These are phyloP conservation scores for Sphaerulina musiva DNA, from an alignment of 2,329 filamentous ascomycete genomes.

Conservation along the genomic window DNA sequence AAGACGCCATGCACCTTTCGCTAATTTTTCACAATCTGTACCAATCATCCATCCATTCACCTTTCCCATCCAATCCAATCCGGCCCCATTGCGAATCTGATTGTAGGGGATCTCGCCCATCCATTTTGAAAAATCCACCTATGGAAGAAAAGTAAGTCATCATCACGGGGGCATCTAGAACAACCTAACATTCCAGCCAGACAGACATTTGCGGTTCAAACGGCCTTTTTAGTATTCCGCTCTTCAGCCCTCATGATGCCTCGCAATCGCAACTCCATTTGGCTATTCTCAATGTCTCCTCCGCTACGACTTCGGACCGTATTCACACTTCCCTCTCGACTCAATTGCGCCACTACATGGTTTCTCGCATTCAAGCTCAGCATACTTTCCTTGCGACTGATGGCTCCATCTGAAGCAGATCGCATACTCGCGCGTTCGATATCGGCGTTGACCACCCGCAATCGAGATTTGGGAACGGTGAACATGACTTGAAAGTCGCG, in stretches of 20 bases:
- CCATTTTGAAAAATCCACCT: too few relatives aligned
- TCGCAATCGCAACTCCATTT: conserved; percentile 5
- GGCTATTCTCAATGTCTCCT: conserved; percentile 7
- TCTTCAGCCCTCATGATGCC: not conserved
- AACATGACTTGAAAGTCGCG: conserved; percentile 64
- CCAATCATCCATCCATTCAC: not conserved
- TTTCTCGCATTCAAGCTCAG: not conserved
- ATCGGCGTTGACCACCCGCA: conserved; percentile 85
- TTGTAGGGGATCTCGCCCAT: too few relatives aligned
- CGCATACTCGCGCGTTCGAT: conserved; percentile 37
- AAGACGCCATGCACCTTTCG: not conserved
- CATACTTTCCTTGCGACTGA: conserved; percentile 20
- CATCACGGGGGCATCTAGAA: not conserved
- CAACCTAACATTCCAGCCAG: not conserved
- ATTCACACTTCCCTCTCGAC: conserved; percentile 15
- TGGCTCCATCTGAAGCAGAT: conserved; percentile 30
- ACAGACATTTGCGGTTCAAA: not conserved
- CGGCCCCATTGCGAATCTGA: too few relatives aligned
- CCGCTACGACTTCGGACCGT: conserved; percentile 14
- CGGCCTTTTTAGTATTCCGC: not conserved
- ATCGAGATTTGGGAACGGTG: conserved; percentile 77
- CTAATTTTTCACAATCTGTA: not conserved
- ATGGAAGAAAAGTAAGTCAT: not conserved
- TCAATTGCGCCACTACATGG: conserved; percentile 2
- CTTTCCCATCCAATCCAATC: too few relatives aligned